Percentiles rank a stretch among this genome's conserved stretches.
These are phyloP conservation scores for Casuarina equisetifolia DNA, from an alignment of 306 rosid genomes.

Conservation along the genomic window DNA sequence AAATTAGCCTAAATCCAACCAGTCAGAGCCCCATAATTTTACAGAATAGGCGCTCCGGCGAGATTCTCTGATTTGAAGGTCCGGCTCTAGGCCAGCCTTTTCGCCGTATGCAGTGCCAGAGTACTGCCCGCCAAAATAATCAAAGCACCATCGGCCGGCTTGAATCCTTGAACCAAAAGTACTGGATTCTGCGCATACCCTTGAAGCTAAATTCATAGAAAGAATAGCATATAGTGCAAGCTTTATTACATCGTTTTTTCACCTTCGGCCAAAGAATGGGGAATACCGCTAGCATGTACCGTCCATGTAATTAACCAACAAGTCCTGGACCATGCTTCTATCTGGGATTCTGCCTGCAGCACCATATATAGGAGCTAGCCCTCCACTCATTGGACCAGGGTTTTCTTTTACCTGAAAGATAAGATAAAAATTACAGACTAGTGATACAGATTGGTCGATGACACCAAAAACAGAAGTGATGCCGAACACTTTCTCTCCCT, in stretches of 20 bases:
- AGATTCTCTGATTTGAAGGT: too few species aligned
- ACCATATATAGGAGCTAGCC: slow-evolving; percentile 90
- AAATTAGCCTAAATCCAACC: too few species aligned
- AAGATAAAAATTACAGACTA: background rate
- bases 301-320: slow-evolving; percentile 90
- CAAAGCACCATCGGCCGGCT: background rate
- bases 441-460: slow-evolving; percentile 4
- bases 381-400: slow-evolving; percentile 92
- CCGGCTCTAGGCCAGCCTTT: too few species aligned
- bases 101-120: too few species aligned
- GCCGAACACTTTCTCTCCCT: background rate
- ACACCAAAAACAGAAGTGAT: background rate
- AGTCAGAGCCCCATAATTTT: background rate
- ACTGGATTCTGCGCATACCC: background rate
- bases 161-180: background rate
- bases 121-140: background rate
- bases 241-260: slow-evolving; percentile 4
- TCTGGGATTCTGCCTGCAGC: slow-evolving; percentile 99
- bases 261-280: slow-evolving; percentile 26
- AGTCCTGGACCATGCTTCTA: slow-evolving; percentile 76
- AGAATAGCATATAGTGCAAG: background rate
- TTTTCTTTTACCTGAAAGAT: slow-evolving; percentile 72
- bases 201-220: background rate
- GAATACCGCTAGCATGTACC: slow-evolving; percentile 59
- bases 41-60: too few species aligned